Evolutionary conservation across 371 early-diverging fungal genomes (phyloP), one percentile per base, ranked within the genome.

Genomic region (Mortierella sp.): DNA sequence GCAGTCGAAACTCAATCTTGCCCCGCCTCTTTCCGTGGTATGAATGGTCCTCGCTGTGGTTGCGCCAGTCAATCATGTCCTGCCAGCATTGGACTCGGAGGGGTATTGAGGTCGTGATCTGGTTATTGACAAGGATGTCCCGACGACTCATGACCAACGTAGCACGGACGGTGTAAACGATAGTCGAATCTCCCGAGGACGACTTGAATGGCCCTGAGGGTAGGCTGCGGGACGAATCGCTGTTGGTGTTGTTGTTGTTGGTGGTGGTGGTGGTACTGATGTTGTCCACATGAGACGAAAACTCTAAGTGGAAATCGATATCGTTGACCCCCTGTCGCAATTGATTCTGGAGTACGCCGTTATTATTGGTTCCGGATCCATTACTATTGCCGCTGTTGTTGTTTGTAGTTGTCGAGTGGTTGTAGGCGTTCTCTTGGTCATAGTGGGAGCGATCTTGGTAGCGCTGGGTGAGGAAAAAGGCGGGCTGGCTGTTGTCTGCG

Each of bases 61-160:
- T 64, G 24, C 73, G 64, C 54, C 69, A 57, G 50, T 81, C 86
- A 21, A 85, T 79, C 51, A 73, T 53, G 51, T 85, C 86, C 57
- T 85, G 86, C 86, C 86, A 85, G 24, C 55, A 40, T 53, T 85
- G 86, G n/a, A 85, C 51, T n/a, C 70, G 70, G 53, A 85, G 73
- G 0, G 86, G 86, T 11, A 78, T 54, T 1, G 81, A 69, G 13
- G 75, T 71, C 43, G 81, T 72, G 37, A 81, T 69, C 5, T 75
- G 76, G 57, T 81, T 81, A 72, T 85, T 81, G 74, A 85, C 79
- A 8, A 85, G 79, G 28, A 85, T 76, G n/a, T 81, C 73, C 46
- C 75, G 69, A 11, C 84, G 74, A 34, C 80, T 77, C 72, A 85
- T 50, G 46, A 73, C 67, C 40, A 85, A 71, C 4, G 79, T 74